Conservation (phyloP, 176 grass and related monocot genomes). For the Cenchrus fungigraminus region DNA sequence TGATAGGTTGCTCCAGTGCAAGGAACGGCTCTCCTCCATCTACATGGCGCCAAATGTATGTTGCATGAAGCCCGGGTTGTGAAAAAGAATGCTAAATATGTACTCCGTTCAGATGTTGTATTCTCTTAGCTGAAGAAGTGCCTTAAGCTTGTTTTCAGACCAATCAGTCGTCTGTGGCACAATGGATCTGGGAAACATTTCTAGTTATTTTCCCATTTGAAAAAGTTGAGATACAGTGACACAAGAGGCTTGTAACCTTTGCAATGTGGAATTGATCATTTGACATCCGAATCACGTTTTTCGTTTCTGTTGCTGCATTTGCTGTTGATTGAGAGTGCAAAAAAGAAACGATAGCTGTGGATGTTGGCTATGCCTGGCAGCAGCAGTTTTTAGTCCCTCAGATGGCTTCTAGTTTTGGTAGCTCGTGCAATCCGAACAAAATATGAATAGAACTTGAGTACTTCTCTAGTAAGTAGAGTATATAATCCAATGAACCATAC, state of each 20-base stretch:
- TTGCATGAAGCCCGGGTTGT: constrained; percentile 90
- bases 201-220: not conserved
- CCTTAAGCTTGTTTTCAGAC: not conserved
- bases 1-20: constrained; percentile 77
- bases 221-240: not conserved
- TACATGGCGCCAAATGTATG: constrained; percentile 95
- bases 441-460: not conserved
- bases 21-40: constrained; percentile 89
- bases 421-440: not conserved
- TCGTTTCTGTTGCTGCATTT: not conserved
- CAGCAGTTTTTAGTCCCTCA: not conserved
- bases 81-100: constrained; percentile 79
- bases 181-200: not conserved
- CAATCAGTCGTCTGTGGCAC: not conserved
- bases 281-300: not conserved
- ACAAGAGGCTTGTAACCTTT: not conserved
- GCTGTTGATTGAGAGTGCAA: not conserved
- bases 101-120: constrained; percentile 85
- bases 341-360: not conserved
- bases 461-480: not conserved
- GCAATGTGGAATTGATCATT: constrained; percentile 1
- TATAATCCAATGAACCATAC: not conserved
- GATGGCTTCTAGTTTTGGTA: not conserved
- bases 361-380: not conserved
- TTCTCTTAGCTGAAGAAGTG: constrained; percentile 53